Base-by-base conservation (phyloP, 768 basidiomycete species). In the Leccinum pellstonianum region DNA sequence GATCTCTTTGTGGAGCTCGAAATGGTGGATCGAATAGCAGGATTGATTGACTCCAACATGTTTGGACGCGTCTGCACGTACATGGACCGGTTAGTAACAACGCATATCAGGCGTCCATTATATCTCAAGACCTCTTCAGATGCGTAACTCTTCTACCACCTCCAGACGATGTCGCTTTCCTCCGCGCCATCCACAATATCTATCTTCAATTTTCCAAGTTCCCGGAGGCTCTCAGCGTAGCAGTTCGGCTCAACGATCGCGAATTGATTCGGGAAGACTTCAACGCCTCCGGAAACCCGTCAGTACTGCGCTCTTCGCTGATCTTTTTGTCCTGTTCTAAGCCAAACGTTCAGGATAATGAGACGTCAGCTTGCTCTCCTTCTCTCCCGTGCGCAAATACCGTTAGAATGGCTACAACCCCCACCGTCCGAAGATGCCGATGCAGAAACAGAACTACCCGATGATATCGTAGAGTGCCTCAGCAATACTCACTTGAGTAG, bases 1-100 rank as follows among this genome's bases (percentile, higher is more conserved):
- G 97, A 98, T 77, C 79, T 98, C 35, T 77, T 98, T 59, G 87
- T 97, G 68, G 97, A 98, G 67, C 76, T 98, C 65, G 97, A 99
- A 73, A 90, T 91, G 64, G 88, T 97, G 25, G 82, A 87, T 61
- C 83, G 85, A 68, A 87, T 98, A 63, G 80, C 83, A 17, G 77
- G 84, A 11, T 76, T 95, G 47, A 88, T 97, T 19, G 95, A 98
- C 66, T 81, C 87, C 27, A 91, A 95, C 74, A 95, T 91, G 0
- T 98, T 83, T 68, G 80, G 78, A 52, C 86, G 97, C 54, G 95
- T 99, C 5, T 96, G 95, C 66, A 86, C 90, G 53, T 99, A 99
- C 73, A 98, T 98, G 93, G 87, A 96, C 71, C 85, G 90, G 91
- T 92, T 65, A 65, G 86, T 77, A 53, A 43, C 23, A 46, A 37